A percentile compares a stretch with the other conserved stretches of the same genome.
Evolutionary conservation across 345 rosid genomes (phyloP).

Genomic region (Turnera subulata): DNA sequence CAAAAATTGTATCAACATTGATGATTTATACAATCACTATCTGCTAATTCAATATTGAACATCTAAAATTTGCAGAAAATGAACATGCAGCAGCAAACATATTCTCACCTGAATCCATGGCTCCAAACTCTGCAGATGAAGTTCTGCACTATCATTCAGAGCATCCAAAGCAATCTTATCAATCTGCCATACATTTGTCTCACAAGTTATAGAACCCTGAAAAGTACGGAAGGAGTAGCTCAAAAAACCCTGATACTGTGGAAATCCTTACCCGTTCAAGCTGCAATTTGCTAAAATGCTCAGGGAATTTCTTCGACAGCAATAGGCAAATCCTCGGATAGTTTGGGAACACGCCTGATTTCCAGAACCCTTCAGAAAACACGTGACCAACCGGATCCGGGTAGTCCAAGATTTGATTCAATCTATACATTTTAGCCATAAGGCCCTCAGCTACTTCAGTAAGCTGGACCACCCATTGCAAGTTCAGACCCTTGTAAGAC

Average conservation of each 20-base stretch:
- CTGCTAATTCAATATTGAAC: neutral
- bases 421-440: constrained; percentile 94
- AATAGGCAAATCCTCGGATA: constrained; percentile 78
- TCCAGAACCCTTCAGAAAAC: constrained; percentile 90
- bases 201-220: constrained; percentile 9
- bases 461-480: constrained; percentile 90
- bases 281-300: constrained; percentile 89
- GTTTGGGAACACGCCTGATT: constrained; percentile 84
- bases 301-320: constrained; percentile 93
- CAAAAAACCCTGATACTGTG: neutral
- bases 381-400: constrained; percentile 76
- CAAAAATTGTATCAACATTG: neutral
- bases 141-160: constrained; percentile 76
- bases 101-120: constrained; percentile 87
- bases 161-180: constrained; percentile 89
- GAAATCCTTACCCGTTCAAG: constrained; percentile 77
- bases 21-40: neutral
- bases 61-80: neutral
- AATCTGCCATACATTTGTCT: constrained; percentile 43
- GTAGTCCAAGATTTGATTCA: constrained; percentile 86
- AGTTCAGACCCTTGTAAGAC: constrained; percentile 78
- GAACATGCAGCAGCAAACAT: neutral
- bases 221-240: constrained; percentile 6
- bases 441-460: constrained; percentile 92
- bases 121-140: constrained; percentile 90